Evolutionary conservation across 306 rosid species (phyloP), one percentile per base, ranked within the genome.

Genomic region (Crataegus laevigata): DNA sequence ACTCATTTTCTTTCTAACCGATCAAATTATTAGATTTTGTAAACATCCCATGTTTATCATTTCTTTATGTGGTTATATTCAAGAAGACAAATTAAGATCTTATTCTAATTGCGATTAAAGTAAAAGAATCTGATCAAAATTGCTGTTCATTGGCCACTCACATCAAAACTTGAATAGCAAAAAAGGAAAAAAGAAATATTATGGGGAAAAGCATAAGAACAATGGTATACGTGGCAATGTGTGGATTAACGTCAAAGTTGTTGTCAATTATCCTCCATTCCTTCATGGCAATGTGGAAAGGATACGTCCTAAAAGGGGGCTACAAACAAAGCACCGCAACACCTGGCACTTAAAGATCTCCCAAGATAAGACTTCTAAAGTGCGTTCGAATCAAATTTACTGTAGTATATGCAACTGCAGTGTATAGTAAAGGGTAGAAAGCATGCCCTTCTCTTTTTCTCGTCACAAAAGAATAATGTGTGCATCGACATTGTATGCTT

Each of bases 321-420:
- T 60, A 29, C 43, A 60, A 43, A 28, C 75, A 71, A 51, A 21
- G 25, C 21, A 32, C 2, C 17, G 25, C 12, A 24, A 60, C 69
- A 61, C 69, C 40, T 73, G 69, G 69, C 77, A 61, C 42, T 26
- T 45, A 25, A 57, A 2, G 17, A 73, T 40, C 52, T 21, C 47
- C 12, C 68, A 21, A 66, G 77, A 59, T 60, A 72, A 72, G 68
- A 73, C 68, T 63, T 19, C 19, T 28, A 73, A 28, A 43, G 69
- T 62, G 25, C 59, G 10, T 5, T 5, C 45, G 77, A 73, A 61
- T 73, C 69, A 62, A 61, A 73, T 18, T 60, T 73, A 61, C 77
- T 61, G 60, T 73, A 11, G 8, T 43, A 21, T 36, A 8, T 36
- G 40, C 40, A 36, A 36, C 40, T 2, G 26, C 76, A 58, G 68